phyloP scores from a whole-genome alignment of 345 rosid genomes.

The Euphorbia peplus region DNA sequence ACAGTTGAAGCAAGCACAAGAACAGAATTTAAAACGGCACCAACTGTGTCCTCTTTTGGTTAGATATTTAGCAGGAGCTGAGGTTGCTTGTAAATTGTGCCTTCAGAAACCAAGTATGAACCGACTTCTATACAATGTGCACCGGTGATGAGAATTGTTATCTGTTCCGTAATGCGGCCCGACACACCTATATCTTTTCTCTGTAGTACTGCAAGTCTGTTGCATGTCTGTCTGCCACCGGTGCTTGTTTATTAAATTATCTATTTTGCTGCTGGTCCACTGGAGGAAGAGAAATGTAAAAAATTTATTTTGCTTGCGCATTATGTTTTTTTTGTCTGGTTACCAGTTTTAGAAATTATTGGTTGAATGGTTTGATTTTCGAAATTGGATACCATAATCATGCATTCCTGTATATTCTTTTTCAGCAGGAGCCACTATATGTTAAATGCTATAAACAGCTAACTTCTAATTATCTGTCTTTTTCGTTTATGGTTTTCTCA shows the following conservation, averaged over 20 bases:
- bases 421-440: not conserved
- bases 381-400: not conserved
- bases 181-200: slow-evolving; percentile 4
- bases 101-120: slow-evolving; percentile 33
- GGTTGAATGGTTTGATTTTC: slow-evolving; percentile 9
- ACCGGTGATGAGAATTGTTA: slow-evolving; percentile 22
- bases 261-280: not conserved
- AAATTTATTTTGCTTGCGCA: not conserved
- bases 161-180: slow-evolving; percentile 21
- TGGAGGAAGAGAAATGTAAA: slow-evolving; percentile 10
- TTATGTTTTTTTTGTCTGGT: not conserved
- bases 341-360: slow-evolving; percentile 8
- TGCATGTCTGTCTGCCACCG: not conserved
- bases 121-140: slow-evolving; percentile 14
- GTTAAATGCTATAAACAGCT: not conserved
- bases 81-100: slow-evolving; percentile 33
- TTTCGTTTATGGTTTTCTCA: not conserved
- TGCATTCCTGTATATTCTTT: not conserved
- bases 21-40: slow-evolving; percentile 19
- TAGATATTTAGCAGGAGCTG: slow-evolving; percentile 23
- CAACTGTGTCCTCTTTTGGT: slow-evolving; percentile 13
- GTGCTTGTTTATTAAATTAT: slow-evolving; percentile 11
- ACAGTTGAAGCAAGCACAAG: slow-evolving; percentile 16
- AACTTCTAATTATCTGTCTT: not conserved
- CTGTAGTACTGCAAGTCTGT: not conserved